Evolutionary conservation across 2,329 filamentous ascomycete genomes (phyloP).

Genomic region (Colletotrichum chrysophilum): DNA sequence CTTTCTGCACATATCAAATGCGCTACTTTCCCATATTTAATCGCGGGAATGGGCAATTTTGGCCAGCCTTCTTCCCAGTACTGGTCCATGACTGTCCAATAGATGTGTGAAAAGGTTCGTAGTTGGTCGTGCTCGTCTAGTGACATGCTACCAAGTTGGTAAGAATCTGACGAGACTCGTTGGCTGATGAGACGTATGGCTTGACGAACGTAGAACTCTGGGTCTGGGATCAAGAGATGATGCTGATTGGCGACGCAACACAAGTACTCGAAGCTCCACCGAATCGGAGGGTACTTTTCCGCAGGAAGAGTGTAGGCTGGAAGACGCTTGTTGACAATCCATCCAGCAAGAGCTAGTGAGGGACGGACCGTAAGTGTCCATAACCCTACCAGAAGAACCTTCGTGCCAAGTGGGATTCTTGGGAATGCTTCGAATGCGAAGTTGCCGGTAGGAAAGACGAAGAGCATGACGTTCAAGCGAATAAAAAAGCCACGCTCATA

Average conservation of each 20-base stretch:
- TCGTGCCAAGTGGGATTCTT: no score
- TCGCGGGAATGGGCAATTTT: not conserved
- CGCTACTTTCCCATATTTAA: not conserved
- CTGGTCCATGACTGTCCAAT: not conserved
- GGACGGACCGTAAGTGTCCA: accelerated
- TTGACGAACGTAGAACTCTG: not conserved
- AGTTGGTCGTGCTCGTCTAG: accelerated
- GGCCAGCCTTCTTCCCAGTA: accelerated
- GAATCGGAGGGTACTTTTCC: not conserved
- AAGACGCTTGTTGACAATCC: not conserved
- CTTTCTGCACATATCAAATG: accelerated
- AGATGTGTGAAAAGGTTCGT: not conserved
- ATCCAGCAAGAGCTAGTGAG: accelerated
- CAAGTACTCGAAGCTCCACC: not conserved
- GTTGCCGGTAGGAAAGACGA: not conserved
- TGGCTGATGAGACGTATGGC: accelerated
- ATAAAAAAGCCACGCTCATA: accelerated
- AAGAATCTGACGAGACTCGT: accelerated
- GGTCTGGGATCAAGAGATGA: not conserved
- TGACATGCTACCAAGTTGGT: accelerated
- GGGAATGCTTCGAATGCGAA: not conserved
- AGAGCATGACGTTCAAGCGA: accelerated
- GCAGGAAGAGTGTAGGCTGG: not conserved
- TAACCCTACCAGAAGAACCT: accelerated
- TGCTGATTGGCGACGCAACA: not conserved